Evolutionary conservation across 1,139 yeast species (phyloP), one percentile per base, ranked within the genome.

Genomic region (Chernovozyma aurita): DNA sequence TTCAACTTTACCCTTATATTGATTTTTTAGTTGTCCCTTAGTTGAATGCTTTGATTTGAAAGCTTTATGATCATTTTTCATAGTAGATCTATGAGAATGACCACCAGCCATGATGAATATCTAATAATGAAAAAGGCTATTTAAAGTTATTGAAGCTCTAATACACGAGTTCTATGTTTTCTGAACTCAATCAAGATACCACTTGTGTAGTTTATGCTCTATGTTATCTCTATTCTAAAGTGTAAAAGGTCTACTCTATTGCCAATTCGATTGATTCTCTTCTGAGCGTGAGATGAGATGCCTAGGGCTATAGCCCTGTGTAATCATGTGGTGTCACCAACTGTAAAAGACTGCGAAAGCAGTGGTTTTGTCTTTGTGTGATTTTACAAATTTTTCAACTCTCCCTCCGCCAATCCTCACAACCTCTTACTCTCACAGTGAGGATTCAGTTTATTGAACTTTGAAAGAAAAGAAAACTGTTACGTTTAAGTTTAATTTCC

Each of bases 21-120:
- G 70, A 44, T 85, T 84, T 57, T 87, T 90, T 51, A 88, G 59
- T 37, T 88, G 79, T 39, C 96, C 86, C 55, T 92, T 92, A n/a
- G 95, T 77, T 16, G 96, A 78, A 66, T 92, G 97, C 53, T 80
- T 83, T 6, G 95, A 79, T 57, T 92, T 92, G 73, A 87, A 92
- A 9, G 92, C 75, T 63, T 92, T 92, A 52, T 90, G 95, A 37
- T 80, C 80, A 57, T 81, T 82, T 61, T 87, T 90, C 38, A 85
- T 66, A 8, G 95, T 79, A 14, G 92, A 72, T 55, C 97, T 75
- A 56, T 90, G 97, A 14, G 85, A 79, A 53, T 80, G 83, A 39
- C 85, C 86, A 30, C 70, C 70, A 25, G 83, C 85, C 87, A 80
- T 80, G 16, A 25, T 40, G 18, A n/a, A 25, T n/a, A n/a, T n/a